Evolutionary conservation across 441 rosid genomes (phyloP), one percentile per base, ranked within the genome.

Genomic region (Erodium moschatum): DNA sequence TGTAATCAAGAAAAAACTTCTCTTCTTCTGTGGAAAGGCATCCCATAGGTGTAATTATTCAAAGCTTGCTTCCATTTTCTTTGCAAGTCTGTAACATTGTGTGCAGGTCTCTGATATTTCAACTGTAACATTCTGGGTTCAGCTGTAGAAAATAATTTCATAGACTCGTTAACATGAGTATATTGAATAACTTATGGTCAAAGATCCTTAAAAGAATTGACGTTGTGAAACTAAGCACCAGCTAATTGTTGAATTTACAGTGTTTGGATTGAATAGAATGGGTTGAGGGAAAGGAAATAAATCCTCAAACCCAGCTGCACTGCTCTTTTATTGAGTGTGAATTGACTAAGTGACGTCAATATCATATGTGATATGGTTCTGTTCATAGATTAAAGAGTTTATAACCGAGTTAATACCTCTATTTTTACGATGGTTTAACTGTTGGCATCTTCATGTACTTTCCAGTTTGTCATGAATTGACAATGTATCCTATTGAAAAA

Each of bases 381-480:
- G 64, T 60, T 21, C 64, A 60, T 60, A 56, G 8, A 13, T 60
- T 60, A 60, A 19, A 20, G 13, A 6, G 20, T 60, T 2, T 60
- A n/a, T 11, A 2, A 60, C 31, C 11, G 64, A 19, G 31, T 60
- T 33, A 33, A 33, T 33, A 33, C 38, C 6, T 33, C 38, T 33
- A 4, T 3, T 33, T 33, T 33, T 33, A 2, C 5, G 38, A 4
- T 33, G 38, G 38, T 33, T 2, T 33, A 33, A 33, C 38, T 33
- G 38, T 33, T 33, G 38, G 5, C 38, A 33, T 33, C 64, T 20
- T 20, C 31, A 21, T 60, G 13, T 60, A 60, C 20, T 60, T 60
- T 60, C 64, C 64, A 60, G 15, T 60, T 21, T 60, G 33, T 20
- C 64, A 60, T 60, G n/a, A 60, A 19, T 58, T 20, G 27, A 58